Evolutionary conservation across 805 yeast genomes (phyloP).

Genomic region (Cyberlindnera mrakii): DNA sequence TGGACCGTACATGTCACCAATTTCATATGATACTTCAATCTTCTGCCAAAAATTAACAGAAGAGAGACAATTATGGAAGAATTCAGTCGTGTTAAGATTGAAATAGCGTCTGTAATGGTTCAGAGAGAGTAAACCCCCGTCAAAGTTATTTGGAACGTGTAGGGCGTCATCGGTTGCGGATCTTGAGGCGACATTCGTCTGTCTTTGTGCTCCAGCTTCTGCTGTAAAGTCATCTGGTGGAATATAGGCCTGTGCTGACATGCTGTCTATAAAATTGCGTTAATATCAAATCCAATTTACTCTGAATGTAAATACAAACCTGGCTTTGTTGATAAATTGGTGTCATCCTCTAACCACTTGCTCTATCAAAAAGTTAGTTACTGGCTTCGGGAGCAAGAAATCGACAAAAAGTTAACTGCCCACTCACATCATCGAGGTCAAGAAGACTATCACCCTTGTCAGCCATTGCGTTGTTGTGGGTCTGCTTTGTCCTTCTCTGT

Average conservation of each 20-base stretch:
- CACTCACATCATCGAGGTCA: conserved; percentile 8
- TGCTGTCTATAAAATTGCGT: conserved; percentile 1
- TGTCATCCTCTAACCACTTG: conserved; percentile 22
- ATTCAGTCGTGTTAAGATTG: conserved; percentile 62
- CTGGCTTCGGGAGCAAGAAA: neutral
- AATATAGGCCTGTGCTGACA: conserved; percentile 26
- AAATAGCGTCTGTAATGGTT: conserved; percentile 60
- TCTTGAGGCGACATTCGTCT: neutral
- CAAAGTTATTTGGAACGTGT: conserved; percentile 17
- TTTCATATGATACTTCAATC: conserved; percentile 34
- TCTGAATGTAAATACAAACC: neutral
- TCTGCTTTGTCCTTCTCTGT: neutral
- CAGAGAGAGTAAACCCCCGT: conserved; percentile 47
- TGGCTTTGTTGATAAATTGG: conserved; percentile 13
- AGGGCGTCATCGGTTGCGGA: neutral
- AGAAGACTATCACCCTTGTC: conserved; percentile 6
- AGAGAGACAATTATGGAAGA: conserved; percentile 41
- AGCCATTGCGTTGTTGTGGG: neutral
- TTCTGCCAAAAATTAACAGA: conserved; percentile 51
- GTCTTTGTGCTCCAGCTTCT: neutral
- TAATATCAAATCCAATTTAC: conserved; percentile 1
- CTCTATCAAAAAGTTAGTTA: conserved; percentile 4
- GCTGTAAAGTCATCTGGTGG: conserved; percentile 26
- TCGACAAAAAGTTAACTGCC: neutral
- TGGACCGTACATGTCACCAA: conserved; percentile 79